Base-by-base conservation (phyloP, 805 yeast species). In the Nakazawaea holstii region DNA sequence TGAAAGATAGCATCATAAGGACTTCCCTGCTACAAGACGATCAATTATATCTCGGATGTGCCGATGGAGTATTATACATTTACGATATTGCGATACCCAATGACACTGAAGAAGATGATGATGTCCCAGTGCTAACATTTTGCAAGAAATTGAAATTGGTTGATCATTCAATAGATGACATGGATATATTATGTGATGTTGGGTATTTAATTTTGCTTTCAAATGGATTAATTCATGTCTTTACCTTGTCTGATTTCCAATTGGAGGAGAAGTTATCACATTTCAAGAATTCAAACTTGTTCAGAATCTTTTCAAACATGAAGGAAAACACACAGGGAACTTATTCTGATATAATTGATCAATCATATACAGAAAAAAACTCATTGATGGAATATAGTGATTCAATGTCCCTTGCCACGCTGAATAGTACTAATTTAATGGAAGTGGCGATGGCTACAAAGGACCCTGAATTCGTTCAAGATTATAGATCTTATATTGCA, bases 341-440 rank as follows among this genome's bases (percentile, higher is more conserved):
- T 37, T 9, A 42, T 15, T 17, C 40, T 6, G 41, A 48, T 20
- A 42, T 15, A 4, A 28, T 43, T n/a, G 53, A 44, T 31, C 41
- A 42, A 6, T 42, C 39, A 8, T 42, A 41, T 33, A 7, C 36
- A 3, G 41, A 41, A 32, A 41, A 36, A 29, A 36, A 39, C 29
- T 33, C 49, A 5, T 10, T 33, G 41, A 35, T 35, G 4, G 46
- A 52, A 13, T 60, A 55, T 38, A 54, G 56, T 26, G 68, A 64
- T 43, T 53, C 65, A 11, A 59, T 65, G 14, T 63, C 68, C 2
- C 46, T 64, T 36, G 67, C 67, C 11, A 61, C 66, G 1, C 56
- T 58, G 28, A 53, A 13, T 33, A 54, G 43, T 50, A 52, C 28
- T 39, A 41, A 28, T 32, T 24, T 43, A 35, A 35, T 52, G 48